Base-by-base conservation (phyloP, 805 yeast genomes). In the Lachancea fermentati region DNA sequence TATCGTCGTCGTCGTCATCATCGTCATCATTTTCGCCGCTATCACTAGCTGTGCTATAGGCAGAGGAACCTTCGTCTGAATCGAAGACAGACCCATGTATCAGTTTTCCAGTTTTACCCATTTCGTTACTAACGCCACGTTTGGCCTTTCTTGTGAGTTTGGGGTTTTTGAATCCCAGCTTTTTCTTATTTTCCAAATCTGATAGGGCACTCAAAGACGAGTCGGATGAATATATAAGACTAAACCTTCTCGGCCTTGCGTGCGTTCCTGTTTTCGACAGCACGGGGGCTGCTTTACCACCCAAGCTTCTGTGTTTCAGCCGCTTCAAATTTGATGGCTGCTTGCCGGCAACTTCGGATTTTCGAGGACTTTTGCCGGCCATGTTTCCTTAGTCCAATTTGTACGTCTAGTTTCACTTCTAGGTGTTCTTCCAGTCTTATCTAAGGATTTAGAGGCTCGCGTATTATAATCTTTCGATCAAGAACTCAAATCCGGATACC, bases 171-270 rank as follows among this genome's bases (percentile, higher is more conserved):
- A 48, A 34, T 57, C 50, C 47, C 60, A 56, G 36, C 55, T 51
- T 40, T 54, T 50, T 43, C n/a, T 39, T 41, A 32, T 42, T 45
- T 4, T 58, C 64, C n/a, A 52, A 61, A 22, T 63, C 65, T 16
- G 66, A 63, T 15, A 61, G 57, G 6, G 66, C 69, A 42, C 70
- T 66, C 16, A 65, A 39, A 6, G 68, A 63, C 7, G 70, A 65
- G 34, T 57, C 62, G 16, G 69, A 69, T n/a, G 73, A 68, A 41
- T 69, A 70, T 9, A 70, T 55, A 18, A 70, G 50, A 47, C 72
- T 66, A 46, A 70, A 70, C 45, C 68, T 58, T 54, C 73, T 63
- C 34, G 67, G 69, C 42, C 63, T 56, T 13, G 44, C 30, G n/a
- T 32, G 35, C 38, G n/a, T 15, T 3, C 35, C 26, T 6, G 32